These are phyloP conservation scores for Wickerhamiella pararugosa DNA, from an alignment of 1,139 yeast species.

Conservation along the genomic window DNA sequence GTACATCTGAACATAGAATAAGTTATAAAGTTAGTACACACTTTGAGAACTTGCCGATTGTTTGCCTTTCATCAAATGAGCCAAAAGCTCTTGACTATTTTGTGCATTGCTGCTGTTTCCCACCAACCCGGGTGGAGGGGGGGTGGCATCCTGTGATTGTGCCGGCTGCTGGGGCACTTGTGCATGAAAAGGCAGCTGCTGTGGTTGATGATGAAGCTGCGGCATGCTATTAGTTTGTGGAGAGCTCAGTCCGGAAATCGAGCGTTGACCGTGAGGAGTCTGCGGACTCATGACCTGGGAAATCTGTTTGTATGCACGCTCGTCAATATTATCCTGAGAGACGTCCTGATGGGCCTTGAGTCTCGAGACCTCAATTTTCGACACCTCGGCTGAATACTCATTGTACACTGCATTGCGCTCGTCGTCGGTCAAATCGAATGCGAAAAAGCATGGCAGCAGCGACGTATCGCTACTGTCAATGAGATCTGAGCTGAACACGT, in stretches of 20 bases:
- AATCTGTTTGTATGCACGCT: background rate
- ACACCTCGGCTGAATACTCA: background rate
- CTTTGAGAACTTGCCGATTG: conserved; percentile 11
- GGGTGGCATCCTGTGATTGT: background rate
- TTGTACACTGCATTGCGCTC: background rate
- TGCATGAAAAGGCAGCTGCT: conserved; percentile 16
- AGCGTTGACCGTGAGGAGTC: background rate
- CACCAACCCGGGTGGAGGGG: conserved; percentile 21
- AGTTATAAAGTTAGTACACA: conserved; percentile 12
- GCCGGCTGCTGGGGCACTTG: background rate
- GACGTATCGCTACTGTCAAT: no score
- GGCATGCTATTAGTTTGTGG: conserved; percentile 14
- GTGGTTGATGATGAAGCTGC: conserved; percentile 11
- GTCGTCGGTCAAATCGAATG: background rate
- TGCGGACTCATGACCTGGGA: background rate
- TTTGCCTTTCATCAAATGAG: conserved; percentile 25
- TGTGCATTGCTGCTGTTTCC: conserved; percentile 14
- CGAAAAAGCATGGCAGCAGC: background rate
- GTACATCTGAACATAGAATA: no score
- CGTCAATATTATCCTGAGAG: background rate
- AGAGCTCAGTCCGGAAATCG: background rate
- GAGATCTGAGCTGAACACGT: no score
- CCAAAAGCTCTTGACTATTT: conserved; percentile 26
- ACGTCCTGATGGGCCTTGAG: no score
- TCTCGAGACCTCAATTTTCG: no score